These are phyloP conservation scores for Paramarasmius palmivorus DNA, from an alignment of 1,284 basidiomycete species.

Conservation along the genomic window DNA sequence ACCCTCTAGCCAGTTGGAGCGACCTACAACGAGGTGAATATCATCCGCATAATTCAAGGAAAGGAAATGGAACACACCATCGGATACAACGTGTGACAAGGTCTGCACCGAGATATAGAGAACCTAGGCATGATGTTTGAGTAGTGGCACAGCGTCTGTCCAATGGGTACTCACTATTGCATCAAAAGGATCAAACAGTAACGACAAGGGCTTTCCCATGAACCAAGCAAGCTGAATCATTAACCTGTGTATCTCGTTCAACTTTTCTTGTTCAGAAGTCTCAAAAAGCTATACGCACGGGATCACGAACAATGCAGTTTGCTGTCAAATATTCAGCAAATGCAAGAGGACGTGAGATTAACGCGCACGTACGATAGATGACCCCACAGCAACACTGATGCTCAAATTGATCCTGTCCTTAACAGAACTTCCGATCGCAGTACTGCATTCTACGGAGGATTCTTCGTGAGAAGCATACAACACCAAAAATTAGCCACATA, in stretches of 20 bases:
- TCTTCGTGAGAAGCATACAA: background rate
- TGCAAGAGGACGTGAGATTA: background rate
- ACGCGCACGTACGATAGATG: constrained; percentile 69
- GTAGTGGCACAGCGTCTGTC: background rate
- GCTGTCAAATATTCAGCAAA: constrained; percentile 40
- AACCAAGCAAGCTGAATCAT: constrained; percentile 67
- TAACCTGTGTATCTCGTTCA: too few species aligned
- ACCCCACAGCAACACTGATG: constrained; percentile 86
- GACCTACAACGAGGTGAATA: too few species aligned
- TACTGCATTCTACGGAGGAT: constrained; percentile 53
- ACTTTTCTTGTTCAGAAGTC: background rate
- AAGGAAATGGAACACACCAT: too few species aligned
- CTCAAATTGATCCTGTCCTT: constrained; percentile 78
- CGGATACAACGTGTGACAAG: constrained; percentile 80
- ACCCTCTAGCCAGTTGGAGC: constrained; percentile 83
- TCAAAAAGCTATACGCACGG: constrained; percentile 41
- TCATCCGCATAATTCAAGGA: too few species aligned
- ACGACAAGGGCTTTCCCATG: constrained; percentile 62
- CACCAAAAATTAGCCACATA: constrained; percentile 21
- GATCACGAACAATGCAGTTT: constrained; percentile 86
- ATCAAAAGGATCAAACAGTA: constrained; percentile 70
- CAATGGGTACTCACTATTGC: constrained; percentile 46
- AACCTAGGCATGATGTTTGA: constrained; percentile 26
- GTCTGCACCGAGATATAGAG: constrained; percentile 62
- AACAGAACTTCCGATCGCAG: constrained; percentile 82